These are phyloP conservation scores for Trametes versicolor DNA, from an alignment of 1,284 basidiomycete genomes.

Conservation along the genomic window DNA sequence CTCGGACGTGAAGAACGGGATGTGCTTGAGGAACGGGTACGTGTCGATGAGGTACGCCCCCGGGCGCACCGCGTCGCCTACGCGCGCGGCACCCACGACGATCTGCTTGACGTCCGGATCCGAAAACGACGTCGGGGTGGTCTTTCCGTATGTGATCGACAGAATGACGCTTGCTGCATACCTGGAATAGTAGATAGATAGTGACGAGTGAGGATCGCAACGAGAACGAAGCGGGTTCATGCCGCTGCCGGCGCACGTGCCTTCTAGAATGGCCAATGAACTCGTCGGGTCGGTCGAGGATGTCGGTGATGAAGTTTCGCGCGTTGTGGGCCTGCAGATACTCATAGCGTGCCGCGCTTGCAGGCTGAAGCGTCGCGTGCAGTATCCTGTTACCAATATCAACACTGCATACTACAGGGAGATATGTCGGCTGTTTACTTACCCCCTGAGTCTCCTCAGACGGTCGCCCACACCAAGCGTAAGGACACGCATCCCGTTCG, in stretches of 20 bases:
- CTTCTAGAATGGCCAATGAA: conserved; percentile 19
- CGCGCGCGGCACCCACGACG: conserved; percentile 55
- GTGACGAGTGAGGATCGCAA: not conserved
- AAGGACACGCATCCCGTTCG: conserved; percentile 32
- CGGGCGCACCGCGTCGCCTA: conserved; percentile 61
- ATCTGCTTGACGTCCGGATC: conserved; percentile 68
- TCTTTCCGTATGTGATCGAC: conserved; percentile 72
- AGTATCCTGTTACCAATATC: not conserved
- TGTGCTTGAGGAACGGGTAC: conserved; percentile 61
- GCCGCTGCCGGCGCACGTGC: not conserved
- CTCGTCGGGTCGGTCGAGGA: conserved; percentile 21
- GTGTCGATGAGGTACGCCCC: conserved; percentile 67
- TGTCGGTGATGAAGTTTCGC: conserved; percentile 26
- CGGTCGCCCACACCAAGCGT: conserved; percentile 32
- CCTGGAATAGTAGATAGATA: conserved; percentile 43
- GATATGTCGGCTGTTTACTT: not conserved
- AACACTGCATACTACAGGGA: not conserved
- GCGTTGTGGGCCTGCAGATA: conserved; percentile 27
- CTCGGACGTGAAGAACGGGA: conserved; percentile 66
- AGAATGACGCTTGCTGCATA: conserved; percentile 73
- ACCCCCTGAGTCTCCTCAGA: conserved; percentile 32
- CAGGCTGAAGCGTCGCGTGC: conserved; percentile 22
- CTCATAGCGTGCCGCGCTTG: conserved; percentile 22
- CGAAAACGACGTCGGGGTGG: conserved; percentile 55
- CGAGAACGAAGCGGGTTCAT: not conserved